Evolutionary conservation across 163 green algal genomes (phyloP).

Genomic region (Prototheca stagnorum): DNA sequence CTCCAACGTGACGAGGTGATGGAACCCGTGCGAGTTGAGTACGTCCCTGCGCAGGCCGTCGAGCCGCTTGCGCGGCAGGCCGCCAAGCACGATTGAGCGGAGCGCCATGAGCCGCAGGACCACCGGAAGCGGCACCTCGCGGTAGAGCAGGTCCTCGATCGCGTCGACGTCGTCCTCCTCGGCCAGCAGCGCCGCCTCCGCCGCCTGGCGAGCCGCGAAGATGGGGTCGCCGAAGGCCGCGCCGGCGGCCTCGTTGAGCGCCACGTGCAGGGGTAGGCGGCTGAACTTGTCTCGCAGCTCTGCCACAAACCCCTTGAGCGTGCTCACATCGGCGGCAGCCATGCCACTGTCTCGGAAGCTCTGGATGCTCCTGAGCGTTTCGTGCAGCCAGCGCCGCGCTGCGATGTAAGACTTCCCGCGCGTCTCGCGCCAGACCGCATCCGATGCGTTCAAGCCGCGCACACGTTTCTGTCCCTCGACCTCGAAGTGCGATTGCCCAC

Average conservation of each 20-base stretch:
- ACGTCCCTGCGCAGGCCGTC: slow-evolving; percentile 40
- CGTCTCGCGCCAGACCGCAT: slow-evolving; percentile 45
- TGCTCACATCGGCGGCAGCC: slow-evolving; percentile 13
- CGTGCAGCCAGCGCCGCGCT: slow-evolving; percentile 17
- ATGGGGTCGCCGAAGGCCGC: slow-evolving; percentile 3
- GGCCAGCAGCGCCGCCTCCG: slow-evolving; percentile 19
- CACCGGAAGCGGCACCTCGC: slow-evolving; percentile 27
- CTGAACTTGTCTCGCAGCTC: slow-evolving; percentile 22
- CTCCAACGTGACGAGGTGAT: slow-evolving; percentile 69
- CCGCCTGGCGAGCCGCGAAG: slow-evolving; percentile 12
- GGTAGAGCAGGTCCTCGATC: slow-evolving; percentile 56
- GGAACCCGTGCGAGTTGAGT: slow-evolving; percentile 65
- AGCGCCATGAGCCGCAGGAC: slow-evolving; percentile 74
- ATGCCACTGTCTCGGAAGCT: slow-evolving; percentile 20
- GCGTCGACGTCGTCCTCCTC: slow-evolving; percentile 9
- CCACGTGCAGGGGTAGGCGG: slow-evolving; percentile 18
- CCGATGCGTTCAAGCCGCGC: slow-evolving; percentile 36
- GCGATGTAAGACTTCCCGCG: slow-evolving; percentile 22
- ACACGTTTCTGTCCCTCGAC: slow-evolving; percentile 6
- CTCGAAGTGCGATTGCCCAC: slow-evolving; percentile 8
- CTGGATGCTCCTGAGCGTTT: slow-evolving; percentile 21
- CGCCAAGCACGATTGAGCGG: slow-evolving; percentile 36
- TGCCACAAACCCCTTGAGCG: slow-evolving; percentile 19
- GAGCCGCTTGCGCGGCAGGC: slow-evolving; percentile 49
- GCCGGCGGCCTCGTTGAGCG: slow-evolving; percentile 15